Percentiles rank a stretch among this genome's conserved stretches.
Conservation (phyloP, 2,329 filamentous ascomycete species). For the Cladosporium sp. region DNA sequence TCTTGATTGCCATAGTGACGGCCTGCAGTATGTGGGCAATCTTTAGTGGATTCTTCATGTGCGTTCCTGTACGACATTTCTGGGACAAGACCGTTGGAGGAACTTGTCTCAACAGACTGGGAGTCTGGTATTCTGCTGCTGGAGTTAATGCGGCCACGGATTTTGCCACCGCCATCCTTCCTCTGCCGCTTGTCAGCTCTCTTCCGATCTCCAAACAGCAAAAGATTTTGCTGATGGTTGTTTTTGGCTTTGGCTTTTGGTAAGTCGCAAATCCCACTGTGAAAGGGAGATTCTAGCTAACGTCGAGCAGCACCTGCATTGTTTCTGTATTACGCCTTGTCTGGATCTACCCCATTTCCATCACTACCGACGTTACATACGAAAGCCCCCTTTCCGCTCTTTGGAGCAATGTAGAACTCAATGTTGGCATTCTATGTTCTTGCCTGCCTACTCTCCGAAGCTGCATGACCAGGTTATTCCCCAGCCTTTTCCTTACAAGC, state of each 20-base stretch:
- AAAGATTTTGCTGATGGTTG: conserved; percentile 29
- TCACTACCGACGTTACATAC: conserved; percentile 22
- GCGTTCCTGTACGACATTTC: conserved; percentile 27
- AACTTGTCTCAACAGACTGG: conserved; percentile 23
- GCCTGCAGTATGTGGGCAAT: conserved; percentile 28
- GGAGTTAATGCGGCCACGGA: conserved; percentile 32
- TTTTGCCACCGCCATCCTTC: conserved; percentile 28
- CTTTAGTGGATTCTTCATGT: conserved; percentile 30
- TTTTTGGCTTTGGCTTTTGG: conserved; percentile 30
- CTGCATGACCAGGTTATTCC: conserved; percentile 25
- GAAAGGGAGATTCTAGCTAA: conserved; percentile 8
- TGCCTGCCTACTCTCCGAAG: conserved; percentile 27
- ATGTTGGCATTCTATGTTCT: conserved; percentile 27
- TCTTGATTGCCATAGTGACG: conserved; percentile 24
- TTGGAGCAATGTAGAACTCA: conserved; percentile 26
- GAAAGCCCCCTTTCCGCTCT: conserved; percentile 25
- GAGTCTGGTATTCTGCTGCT: conserved; percentile 29
- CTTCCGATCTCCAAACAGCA: conserved; percentile 28
- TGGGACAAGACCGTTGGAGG: conserved; percentile 22
- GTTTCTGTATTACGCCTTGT: conserved; percentile 25
- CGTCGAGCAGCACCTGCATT: conserved; percentile 22
- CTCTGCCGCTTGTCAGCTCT: conserved; percentile 28
- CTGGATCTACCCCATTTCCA: conserved; percentile 24
- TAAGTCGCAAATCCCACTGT: neutral
- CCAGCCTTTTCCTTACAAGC: conserved; percentile 18